Base-by-base conservation (phyloP, 2,329 filamentous ascomycete genomes). In the Aspergillus sp. region DNA sequence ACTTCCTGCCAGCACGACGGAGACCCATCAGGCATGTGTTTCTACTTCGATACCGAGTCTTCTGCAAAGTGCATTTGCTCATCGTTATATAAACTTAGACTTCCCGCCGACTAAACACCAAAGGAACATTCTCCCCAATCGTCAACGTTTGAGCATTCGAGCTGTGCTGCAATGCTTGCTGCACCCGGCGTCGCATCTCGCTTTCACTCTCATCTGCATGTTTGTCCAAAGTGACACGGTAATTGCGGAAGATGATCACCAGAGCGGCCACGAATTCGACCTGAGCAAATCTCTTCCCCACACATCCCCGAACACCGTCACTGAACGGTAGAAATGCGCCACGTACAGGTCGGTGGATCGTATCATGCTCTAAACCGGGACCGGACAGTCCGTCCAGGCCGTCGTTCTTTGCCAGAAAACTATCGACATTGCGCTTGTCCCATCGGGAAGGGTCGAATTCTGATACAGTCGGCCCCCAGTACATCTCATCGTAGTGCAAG, bases 231-330 rank as follows among this genome's bases (percentile, higher is more conserved):
- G n/a, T 13, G 7, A 62, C 53, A 2, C 47, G 49, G 50, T 58
- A 64, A 20, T 54, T 16, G n/a, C 53, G 49, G 19, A 59, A 54
- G 1, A 63, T 16, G 6, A 58, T 44, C 2, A 56, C 41, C 21
- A 63, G 13, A 2, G 51, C 43, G 3, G 50, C 59, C 7, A 64
- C 58, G 25, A 64, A 59, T 43, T 66, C 63, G 6, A 63, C 62
- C 47, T 65, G 62, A 2, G 64, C 54, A 20, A 66, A 66, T 25
- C 57, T 63, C 52, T 58, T 62, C 4, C 63, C 64, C 11, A 64
- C 16, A 38, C 63, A 66, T 7, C 47, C 56, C 3, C 58, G 54
- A 5, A 49, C 31, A 1, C 63, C 63, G 17, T 64, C 63, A 32
- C 60, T 64, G 38, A 65, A 66, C 1, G 59, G 47, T 5, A 63